Conservation (phyloP, 352 stramenopile genomes). For the Pythium plurisporium region DNA sequence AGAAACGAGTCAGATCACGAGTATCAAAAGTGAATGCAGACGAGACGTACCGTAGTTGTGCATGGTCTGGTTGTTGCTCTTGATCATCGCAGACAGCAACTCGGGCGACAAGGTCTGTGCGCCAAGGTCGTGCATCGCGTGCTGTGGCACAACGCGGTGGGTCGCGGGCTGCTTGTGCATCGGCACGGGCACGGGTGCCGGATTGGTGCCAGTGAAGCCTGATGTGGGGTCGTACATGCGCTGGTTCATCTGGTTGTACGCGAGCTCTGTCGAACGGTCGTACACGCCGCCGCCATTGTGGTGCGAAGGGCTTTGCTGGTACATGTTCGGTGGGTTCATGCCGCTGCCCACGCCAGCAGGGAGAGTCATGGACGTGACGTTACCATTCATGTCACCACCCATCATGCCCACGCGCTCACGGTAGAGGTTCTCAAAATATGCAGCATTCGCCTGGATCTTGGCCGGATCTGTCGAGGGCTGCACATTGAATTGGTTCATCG, state of each 20-base stretch:
- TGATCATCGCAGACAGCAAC: constrained; percentile 78
- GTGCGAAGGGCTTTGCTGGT: constrained; percentile 26
- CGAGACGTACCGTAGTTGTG: constrained; percentile 40
- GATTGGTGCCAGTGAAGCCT: constrained; percentile 27
- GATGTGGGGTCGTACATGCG: constrained; percentile 68
- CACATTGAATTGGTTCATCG: constrained; percentile 31
- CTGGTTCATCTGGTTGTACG: constrained; percentile 56
- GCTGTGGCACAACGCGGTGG: constrained; percentile 27
- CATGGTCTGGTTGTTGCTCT: constrained; percentile 60
- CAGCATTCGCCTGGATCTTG: constrained; percentile 79
- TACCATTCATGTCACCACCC: constrained; percentile 28
- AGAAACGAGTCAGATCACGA: too few species aligned
- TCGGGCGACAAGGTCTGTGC: constrained; percentile 80
- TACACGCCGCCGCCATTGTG: constrained; percentile 28
- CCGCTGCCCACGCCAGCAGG: constrained; percentile 52
- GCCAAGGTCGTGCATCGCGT: constrained; percentile 37
- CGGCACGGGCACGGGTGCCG: constrained; percentile 26
- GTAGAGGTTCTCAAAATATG: constrained; percentile 78
- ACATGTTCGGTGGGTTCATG: constrained; percentile 42
- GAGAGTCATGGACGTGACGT: constrained; percentile 16
- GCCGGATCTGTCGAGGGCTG: constrained; percentile 35
- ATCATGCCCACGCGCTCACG: constrained; percentile 42
- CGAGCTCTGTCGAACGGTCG: constrained; percentile 51
- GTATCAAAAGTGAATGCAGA: too few species aligned
- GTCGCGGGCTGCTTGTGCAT: constrained; percentile 42